These are phyloP conservation scores for Fraxinus albicans DNA, from an alignment of 305 asterid genomes.

Conservation along the genomic window DNA sequence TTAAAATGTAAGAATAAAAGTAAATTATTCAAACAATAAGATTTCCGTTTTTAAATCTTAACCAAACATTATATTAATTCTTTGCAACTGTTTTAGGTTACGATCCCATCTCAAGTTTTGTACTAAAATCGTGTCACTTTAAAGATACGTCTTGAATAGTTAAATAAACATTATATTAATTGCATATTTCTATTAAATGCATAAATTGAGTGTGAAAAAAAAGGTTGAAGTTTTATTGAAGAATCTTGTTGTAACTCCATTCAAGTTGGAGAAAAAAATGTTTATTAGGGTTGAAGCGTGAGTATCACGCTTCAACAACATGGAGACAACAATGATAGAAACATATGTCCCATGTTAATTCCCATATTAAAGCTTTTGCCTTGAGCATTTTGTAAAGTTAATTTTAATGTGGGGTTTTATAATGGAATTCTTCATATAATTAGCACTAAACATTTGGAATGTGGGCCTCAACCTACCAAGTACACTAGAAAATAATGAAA, in stretches of 20 bases:
- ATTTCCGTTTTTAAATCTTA: too few relatives aligned
- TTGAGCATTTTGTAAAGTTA: slow-evolving; percentile 3
- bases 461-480: slow-evolving; percentile 28
- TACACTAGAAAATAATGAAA: slow-evolving; percentile 24
- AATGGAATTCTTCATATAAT: slow-evolving; percentile 15
- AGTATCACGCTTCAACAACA: slow-evolving; percentile 37
- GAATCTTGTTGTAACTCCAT: slow-evolving; percentile 28
- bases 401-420: slow-evolving; percentile 21
- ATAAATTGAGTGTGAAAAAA: slow-evolving; percentile 6
- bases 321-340: slow-evolving; percentile 35
- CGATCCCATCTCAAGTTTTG: not conserved
- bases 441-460: slow-evolving; percentile 16
- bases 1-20: not conserved
- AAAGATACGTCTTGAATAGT: not conserved
- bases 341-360: slow-evolving; percentile 24
- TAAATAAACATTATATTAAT: not conserved
- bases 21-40: too few relatives aligned
- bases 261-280: slow-evolving; percentile 22
- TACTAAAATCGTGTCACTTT: not conserved
- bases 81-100: not conserved
- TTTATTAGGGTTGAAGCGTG: slow-evolving; percentile 24
- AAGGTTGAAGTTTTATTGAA: slow-evolving; percentile 16
- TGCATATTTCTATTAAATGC: slow-evolving; percentile 13
- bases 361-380: slow-evolving; percentile 19
- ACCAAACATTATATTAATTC: not conserved